Base-by-base conservation (phyloP, 768 basidiomycete species). In the Suillus spraguei region DNA sequence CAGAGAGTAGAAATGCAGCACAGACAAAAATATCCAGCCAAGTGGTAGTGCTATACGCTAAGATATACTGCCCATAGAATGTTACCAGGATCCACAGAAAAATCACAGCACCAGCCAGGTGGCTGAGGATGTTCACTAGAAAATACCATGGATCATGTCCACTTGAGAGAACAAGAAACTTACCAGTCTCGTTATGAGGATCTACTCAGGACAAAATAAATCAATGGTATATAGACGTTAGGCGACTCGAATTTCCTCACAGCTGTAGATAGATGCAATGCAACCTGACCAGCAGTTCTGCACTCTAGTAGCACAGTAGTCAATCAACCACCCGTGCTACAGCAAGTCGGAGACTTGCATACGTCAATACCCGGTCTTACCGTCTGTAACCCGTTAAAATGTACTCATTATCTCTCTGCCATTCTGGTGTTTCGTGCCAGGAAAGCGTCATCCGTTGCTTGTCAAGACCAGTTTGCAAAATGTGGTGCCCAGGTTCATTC, bases 41-140 rank as follows among this genome's bases (percentile, higher is more conserved):
- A 28, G 85, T 85, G 49, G 87, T 79, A 47, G 80, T 77, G 24
- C 82, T 80, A 65, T 89, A 83, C 28, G 77, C 73, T 35, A 76
- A 75, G 60, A 90, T 75, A 68, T 89, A 80, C 52, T 77, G 77
- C 28, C 80, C 74, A 63, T 82, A 82, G 66, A 87, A 85, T 5
- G 85, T 85, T 46, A 71, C 69, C 41, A 89, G 77, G 60, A 90
- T 75, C 71, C 81, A 81, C 17, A 77, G 69, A 71, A 92, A 92
- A 32, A 91, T 69, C 5, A 85, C 70, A 38, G 88, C 86, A 33
- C 87, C 91, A 78, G 86, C 83, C 9, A 94, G 78, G 71, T 95
- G 94, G 64, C 83, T 90, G 75, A 94, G 90, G 53, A 95, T 93
- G 76, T 96, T 96, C 62, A 95, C 92, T 92, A 60, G 69, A 65